These are phyloP conservation scores for Haplosporangium gracile DNA, from an alignment of 192 early-diverging fungal species.

Conservation along the genomic window DNA sequence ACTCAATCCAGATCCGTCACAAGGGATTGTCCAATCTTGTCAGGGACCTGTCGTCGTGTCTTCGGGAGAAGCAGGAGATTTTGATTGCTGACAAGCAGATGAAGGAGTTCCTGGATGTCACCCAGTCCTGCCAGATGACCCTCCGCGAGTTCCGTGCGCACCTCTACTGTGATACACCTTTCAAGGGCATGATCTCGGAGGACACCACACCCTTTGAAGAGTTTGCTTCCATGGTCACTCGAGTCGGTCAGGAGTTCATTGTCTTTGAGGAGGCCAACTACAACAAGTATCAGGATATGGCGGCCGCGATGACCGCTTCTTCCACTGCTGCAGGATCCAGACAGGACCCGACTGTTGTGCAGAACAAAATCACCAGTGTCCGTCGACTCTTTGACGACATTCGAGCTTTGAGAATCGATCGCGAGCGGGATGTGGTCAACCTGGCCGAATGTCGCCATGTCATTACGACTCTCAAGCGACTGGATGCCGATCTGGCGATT, in stretches of 20 bases:
- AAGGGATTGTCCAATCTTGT: conserved; percentile 31
- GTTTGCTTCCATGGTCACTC: conserved; percentile 13
- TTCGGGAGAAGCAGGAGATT: conserved; percentile 38
- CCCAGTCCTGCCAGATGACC: conserved; percentile 23
- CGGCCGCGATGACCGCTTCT: conserved; percentile 1
- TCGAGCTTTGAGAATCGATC: conserved; percentile 26
- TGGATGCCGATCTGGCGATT: not conserved
- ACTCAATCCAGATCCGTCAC: conserved; percentile 47
- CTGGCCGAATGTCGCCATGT: conserved; percentile 41
- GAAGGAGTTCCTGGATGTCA: conserved; percentile 34
- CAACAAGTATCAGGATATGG: conserved; percentile 2
- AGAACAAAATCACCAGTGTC: conserved; percentile 28
- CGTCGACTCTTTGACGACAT: conserved; percentile 32
- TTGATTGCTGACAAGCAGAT: conserved; percentile 35
- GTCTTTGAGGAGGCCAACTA: conserved; percentile 28
- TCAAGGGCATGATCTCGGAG: conserved; percentile 26
- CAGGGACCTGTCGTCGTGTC: conserved; percentile 26
- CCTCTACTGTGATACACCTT: conserved; percentile 29
- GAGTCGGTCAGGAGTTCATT: conserved; percentile 28
- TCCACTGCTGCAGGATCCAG: conserved; percentile 16
- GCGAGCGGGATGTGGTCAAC: conserved; percentile 48
- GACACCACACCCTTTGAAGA: conserved; percentile 26
- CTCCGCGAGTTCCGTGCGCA: conserved; percentile 39
- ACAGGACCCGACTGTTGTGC: conserved; percentile 29
- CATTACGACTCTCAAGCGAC: not conserved